phyloP scores from a whole-genome alignment of 1,284 basidiomycete species.

The Moniliella sp. region DNA sequence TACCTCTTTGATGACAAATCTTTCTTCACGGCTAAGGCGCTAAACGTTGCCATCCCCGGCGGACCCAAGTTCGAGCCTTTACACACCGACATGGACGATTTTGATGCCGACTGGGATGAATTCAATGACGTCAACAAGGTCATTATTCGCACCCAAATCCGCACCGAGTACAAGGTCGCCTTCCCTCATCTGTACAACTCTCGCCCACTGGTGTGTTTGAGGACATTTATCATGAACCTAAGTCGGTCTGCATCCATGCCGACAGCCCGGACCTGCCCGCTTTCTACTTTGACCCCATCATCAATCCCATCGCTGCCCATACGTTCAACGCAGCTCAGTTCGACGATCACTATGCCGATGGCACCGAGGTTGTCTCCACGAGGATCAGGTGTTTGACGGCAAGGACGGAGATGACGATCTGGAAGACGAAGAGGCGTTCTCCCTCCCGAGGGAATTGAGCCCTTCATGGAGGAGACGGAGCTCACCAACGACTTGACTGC shows the following conservation, averaged over 20 bases:
- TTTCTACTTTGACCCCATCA: conserved; percentile 95
- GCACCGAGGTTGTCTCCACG: conserved; percentile 47
- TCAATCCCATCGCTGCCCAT: conserved; percentile 44
- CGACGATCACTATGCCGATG: conserved; percentile 17
- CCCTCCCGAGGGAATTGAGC: conserved; percentile 59
- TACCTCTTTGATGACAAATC: conserved; percentile 94
- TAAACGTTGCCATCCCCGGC: conserved; percentile 95
- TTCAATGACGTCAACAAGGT: conserved; percentile 99
- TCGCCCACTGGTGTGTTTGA: conserved; percentile 82
- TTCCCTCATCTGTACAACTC: conserved; percentile 99
- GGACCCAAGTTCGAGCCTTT: conserved; percentile 63
- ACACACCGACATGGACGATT: conserved; percentile 72
- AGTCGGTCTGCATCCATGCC: conserved; percentile 94
- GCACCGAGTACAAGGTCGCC: conserved; percentile 96
- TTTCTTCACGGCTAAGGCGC: conserved; percentile 82
- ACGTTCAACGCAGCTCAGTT: conserved; percentile 16
- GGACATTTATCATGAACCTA: conserved; percentile 73
- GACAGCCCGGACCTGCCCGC: conserved; percentile 97
- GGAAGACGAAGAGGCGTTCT: conserved; percentile 54
- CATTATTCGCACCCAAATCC: conserved; percentile 92
- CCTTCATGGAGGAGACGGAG: conserved; percentile 61
- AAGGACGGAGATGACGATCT: conserved; percentile 43
- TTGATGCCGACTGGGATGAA: conserved; percentile 99
- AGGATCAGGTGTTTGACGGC: conserved; percentile 72
- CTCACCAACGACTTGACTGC: conserved; percentile 79